Evolutionary conservation across 2,329 filamentous ascomycete species (phyloP).

Genomic region (Endocalyx cinctus): DNA sequence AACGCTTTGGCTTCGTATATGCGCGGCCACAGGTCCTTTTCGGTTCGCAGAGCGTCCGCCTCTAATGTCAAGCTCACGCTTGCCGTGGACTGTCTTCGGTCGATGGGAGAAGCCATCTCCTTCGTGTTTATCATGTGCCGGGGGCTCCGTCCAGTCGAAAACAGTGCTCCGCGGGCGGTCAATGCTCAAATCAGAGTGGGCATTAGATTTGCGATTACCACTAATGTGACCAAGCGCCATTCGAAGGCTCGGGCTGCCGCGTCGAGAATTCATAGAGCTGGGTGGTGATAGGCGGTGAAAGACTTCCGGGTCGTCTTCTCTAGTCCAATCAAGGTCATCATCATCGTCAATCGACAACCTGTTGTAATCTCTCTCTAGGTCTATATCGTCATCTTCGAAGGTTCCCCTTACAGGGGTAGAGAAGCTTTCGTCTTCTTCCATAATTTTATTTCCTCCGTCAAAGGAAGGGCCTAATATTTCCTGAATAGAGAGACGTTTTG

Average conservation of each 20-base stretch:
- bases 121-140: constrained; percentile 57
- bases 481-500: constrained; percentile 54
- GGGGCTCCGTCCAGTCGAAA: constrained; percentile 74
- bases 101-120: constrained; percentile 54
- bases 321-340: constrained; percentile 60
- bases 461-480: constrained; percentile 53
- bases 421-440: constrained; percentile 57
- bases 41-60: constrained; percentile 65
- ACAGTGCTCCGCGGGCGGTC: constrained; percentile 63
- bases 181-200: constrained; percentile 25
- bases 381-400: constrained; percentile 28
- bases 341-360: constrained; percentile 57
- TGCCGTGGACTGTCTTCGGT: constrained; percentile 71
- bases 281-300: constrained; percentile 57
- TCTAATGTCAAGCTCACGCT: constrained; percentile 66
- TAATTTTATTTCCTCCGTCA: constrained; percentile 52
- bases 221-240: constrained; percentile 50
- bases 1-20: constrained; percentile 77
- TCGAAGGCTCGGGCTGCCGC: constrained; percentile 49
- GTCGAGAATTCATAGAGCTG: constrained; percentile 48
- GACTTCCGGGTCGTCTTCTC: constrained; percentile 49
- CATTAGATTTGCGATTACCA: constrained; percentile 38
- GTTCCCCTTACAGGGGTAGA: constrained; percentile 45
- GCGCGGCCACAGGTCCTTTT: constrained; percentile 62
- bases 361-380: constrained; percentile 37